phyloP scores from a whole-genome alignment of 306 rosid genomes.

The Vigna unguiculata region DNA sequence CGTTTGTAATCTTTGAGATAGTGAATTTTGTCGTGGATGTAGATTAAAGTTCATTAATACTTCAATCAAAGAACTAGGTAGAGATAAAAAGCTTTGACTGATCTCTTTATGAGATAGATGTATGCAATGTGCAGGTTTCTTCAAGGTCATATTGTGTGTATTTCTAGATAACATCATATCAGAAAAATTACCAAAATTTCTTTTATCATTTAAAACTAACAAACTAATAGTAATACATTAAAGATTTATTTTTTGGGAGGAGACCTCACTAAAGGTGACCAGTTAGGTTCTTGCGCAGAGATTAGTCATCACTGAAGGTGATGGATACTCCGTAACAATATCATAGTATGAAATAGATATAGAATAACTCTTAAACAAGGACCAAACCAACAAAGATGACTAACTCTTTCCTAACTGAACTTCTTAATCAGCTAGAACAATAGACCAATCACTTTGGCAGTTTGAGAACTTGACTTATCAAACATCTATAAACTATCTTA shows the following conservation, averaged over 20 bases:
- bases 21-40: no score
- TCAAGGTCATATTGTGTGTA: neutral
- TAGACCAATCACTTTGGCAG: constrained; percentile 25
- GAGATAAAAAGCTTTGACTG: constrained; percentile 13
- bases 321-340: no score
- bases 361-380: constrained; percentile 16
- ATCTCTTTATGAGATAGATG: constrained; percentile 1
- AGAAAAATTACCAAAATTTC: neutral
- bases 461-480: constrained; percentile 34
- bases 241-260: constrained; percentile 15
- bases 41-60: no score
- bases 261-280: neutral
- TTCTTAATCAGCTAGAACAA: constrained; percentile 42
- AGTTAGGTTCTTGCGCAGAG: neutral
- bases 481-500: constrained; percentile 7
- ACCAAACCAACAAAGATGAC: constrained; percentile 18
- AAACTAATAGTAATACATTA: neutral
- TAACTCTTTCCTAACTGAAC: constrained; percentile 28
- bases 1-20: no score
- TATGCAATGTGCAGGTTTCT: constrained; percentile 9
- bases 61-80: neutral
- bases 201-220: constrained; percentile 7
- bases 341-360: no score
- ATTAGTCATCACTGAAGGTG: neutral
- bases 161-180: constrained; percentile 25